Evolutionary conservation across 345 rosid species (phyloP).

Genomic region (Combretum micranthum): DNA sequence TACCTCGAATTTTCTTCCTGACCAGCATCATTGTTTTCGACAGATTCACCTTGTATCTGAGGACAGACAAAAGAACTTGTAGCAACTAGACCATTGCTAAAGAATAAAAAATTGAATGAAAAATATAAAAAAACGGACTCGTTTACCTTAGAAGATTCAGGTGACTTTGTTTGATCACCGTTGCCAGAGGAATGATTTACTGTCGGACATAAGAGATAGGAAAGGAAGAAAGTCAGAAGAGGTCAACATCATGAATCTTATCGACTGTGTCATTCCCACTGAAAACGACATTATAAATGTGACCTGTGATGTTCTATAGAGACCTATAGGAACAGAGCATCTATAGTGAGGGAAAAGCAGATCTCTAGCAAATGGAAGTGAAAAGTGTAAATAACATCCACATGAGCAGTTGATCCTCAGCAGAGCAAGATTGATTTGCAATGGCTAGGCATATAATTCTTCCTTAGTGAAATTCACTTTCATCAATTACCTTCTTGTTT

Average conservation of each 20-base stretch:
- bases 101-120: not conserved
- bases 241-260: not conserved
- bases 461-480: not conserved
- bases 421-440: no score
- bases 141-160: constrained; percentile 47
- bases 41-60: constrained; percentile 31
- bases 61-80: constrained; percentile 11
- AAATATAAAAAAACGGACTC: not conserved
- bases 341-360: no score
- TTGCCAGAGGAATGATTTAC: constrained; percentile 20
- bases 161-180: constrained; percentile 27
- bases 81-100: not conserved
- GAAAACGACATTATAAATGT: no score
- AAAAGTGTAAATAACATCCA: no score
- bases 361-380: no score
- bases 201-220: constrained; percentile 9
- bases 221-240: not conserved
- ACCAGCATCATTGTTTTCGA: constrained; percentile 21
- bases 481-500: constrained; percentile 36
- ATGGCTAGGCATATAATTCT: not conserved
- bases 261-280: not conserved
- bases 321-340: no score
- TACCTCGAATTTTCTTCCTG: constrained; percentile 74
- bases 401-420: no score
- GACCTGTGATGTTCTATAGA: no score